A percentile compares a stretch with the other conserved stretches of the same genome.
Conservation (phyloP, 495 filamentous ascomycete genomes). For the Penicillium robsamsonii region DNA sequence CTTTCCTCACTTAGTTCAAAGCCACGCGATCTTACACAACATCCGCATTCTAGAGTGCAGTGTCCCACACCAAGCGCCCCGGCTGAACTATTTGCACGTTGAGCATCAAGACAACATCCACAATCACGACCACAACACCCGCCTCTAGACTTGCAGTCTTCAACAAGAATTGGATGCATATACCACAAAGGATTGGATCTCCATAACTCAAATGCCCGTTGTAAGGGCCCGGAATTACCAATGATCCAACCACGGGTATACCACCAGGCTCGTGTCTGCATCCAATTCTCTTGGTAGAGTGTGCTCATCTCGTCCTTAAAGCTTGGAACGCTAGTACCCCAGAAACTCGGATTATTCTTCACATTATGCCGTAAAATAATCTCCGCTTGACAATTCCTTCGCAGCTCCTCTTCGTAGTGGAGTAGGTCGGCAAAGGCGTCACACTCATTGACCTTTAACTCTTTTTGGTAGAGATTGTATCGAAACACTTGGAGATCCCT, state of each 20-base stretch:
- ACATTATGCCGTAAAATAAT: slow-evolving; percentile 9
- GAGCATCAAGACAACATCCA: slow-evolving; percentile 14
- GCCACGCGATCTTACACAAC: slow-evolving; percentile 3
- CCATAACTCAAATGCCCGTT: slow-evolving; percentile 12
- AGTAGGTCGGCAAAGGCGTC: slow-evolving; percentile 3
- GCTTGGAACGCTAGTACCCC: background rate
- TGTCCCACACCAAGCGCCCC: slow-evolving; percentile 12
- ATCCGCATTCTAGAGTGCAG: slow-evolving; percentile 11
- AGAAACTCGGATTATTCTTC: slow-evolving; percentile 1
- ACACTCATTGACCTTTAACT: background rate
- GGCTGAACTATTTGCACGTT: slow-evolving; percentile 12
- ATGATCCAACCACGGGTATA: background rate
- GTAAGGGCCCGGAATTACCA: slow-evolving; percentile 1
- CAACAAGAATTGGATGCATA: slow-evolving; percentile 15
- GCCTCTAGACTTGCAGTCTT: slow-evolving; percentile 13
- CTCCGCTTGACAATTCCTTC: slow-evolving; percentile 14
- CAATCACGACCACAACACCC: slow-evolving; percentile 15
- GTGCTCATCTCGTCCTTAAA: slow-evolving; percentile 1
- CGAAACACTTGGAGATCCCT: slow-evolving; percentile 13
- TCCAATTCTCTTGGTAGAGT: background rate
- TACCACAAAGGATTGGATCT: slow-evolving; percentile 13
- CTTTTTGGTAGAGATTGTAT: slow-evolving; percentile 13
- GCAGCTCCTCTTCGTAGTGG: slow-evolving; percentile 10
- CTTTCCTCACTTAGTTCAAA: slow-evolving; percentile 5
- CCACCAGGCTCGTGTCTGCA: background rate